phyloP scores from a whole-genome alignment of 495 filamentous ascomycete species.

The Xylaria grammica region DNA sequence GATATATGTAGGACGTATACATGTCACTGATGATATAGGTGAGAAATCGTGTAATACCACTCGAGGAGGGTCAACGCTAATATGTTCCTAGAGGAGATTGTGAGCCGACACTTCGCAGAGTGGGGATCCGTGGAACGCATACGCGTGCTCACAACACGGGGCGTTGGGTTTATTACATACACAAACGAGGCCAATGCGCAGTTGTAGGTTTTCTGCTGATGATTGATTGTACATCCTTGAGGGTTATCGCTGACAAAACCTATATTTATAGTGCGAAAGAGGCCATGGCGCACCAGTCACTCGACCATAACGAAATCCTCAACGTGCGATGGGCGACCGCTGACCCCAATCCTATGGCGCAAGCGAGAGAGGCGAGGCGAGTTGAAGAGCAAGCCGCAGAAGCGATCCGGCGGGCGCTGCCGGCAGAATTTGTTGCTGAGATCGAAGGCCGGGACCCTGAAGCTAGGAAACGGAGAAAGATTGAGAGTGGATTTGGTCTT shows the following conservation, averaged over 20 bases:
- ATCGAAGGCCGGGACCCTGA: constrained; percentile 90
- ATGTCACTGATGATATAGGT: constrained; percentile 90
- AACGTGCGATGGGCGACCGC: constrained; percentile 98
- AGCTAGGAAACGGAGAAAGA: constrained; percentile 82
- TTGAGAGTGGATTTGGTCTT: constrained; percentile 88
- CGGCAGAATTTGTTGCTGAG: constrained; percentile 89
- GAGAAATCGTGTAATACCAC: neutral
- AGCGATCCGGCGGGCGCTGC: constrained; percentile 88
- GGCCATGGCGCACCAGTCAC: constrained; percentile 82
- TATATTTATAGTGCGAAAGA: constrained; percentile 79
- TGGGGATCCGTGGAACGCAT: constrained; percentile 91
- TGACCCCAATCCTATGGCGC: constrained; percentile 94
- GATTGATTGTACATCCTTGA: neutral
- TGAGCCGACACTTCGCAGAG: constrained; percentile 88
- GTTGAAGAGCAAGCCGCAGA: constrained; percentile 99
- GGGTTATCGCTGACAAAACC: neutral
- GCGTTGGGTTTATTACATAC: constrained; percentile 83
- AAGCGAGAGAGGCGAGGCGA: constrained; percentile 85
- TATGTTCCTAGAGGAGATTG: constrained; percentile 72
- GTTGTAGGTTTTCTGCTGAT: constrained; percentile 49
- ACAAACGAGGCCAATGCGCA: constrained; percentile 83
- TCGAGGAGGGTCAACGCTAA: neutral
- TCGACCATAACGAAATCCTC: constrained; percentile 88
- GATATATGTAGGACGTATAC: constrained; percentile 89
- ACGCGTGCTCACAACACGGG: constrained; percentile 86